Conservation (phyloP, 2,329 filamentous ascomycete species). For the Xylaria sp. region DNA sequence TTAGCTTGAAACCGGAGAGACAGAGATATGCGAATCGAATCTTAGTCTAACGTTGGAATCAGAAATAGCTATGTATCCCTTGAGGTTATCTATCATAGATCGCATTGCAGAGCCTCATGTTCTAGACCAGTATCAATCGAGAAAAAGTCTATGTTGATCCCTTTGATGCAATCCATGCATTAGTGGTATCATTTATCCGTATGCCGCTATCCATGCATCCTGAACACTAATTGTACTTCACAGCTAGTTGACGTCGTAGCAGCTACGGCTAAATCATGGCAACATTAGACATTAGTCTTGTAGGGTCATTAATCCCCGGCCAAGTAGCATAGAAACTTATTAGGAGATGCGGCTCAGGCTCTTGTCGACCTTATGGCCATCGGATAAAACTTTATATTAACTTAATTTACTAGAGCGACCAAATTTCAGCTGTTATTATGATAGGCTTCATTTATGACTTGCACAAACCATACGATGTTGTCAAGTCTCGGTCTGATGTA, state of each 20-base stretch:
- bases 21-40: not conserved
- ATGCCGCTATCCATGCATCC: constrained; percentile 10
- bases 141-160: constrained; percentile 14
- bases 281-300: not conserved
- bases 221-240: not conserved
- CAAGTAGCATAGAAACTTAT: not conserved
- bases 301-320: not conserved
- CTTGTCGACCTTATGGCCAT: not conserved
- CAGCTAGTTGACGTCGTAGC: not conserved
- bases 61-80: not conserved
- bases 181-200: constrained; percentile 9
- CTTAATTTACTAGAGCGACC: not conserved
- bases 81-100: constrained; percentile 8
- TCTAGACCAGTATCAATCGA: constrained; percentile 19
- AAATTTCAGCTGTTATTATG: not conserved
- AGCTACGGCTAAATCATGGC: not conserved
- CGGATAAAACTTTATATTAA: not conserved
- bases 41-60: not conserved
- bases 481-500: not conserved
- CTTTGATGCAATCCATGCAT: constrained; percentile 22
- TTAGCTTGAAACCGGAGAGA: not conserved
- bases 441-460: not conserved
- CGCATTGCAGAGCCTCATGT: constrained; percentile 31
- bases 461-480: not conserved
- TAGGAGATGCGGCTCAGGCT: not conserved